Evolutionary conservation across 768 basidiomycete genomes (phyloP).

Genomic region (Steccherinum ochraceum): DNA sequence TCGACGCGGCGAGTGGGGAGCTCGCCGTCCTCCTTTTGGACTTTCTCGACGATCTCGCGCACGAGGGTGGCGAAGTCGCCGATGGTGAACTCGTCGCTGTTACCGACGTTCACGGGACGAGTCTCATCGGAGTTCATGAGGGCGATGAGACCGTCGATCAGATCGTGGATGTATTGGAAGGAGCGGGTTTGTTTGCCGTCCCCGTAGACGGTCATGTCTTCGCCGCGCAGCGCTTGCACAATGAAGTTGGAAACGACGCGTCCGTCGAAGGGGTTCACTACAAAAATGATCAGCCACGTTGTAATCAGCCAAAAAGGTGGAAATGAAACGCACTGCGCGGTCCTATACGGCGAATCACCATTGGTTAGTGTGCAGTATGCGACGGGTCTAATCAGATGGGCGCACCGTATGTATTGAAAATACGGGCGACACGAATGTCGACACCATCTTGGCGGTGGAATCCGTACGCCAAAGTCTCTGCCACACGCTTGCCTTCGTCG

Average conservation of each 20-base stretch:
- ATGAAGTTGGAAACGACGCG: constrained; percentile 99
- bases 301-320: neutral
- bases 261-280: constrained; percentile 95
- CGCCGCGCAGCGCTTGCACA: constrained; percentile 91
- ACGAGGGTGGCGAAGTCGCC: constrained; percentile 91
- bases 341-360: constrained; percentile 22
- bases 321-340: constrained; percentile 60
- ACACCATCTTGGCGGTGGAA: constrained; percentile 93
- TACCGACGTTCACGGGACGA: constrained; percentile 95
- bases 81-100: constrained; percentile 93
- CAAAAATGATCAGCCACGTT: neutral
- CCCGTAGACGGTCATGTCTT: constrained; percentile 96
- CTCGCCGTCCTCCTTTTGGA: constrained; percentile 78
- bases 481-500: constrained; percentile 98
- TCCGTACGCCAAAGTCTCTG: constrained; percentile 95
- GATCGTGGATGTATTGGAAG: constrained; percentile 98
- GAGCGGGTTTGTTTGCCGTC: constrained; percentile 92
- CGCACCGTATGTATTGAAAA: constrained; percentile 92
- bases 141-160: constrained; percentile 87
- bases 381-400: neutral
- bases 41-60: constrained; percentile 86
- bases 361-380: constrained; percentile 1
- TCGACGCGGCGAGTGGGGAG: constrained; percentile 44
- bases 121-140: constrained; percentile 94
- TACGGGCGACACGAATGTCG: constrained; percentile 94